Base-by-base conservation (phyloP, 1,139 yeast species). In the Yamadazyma siamensis region DNA sequence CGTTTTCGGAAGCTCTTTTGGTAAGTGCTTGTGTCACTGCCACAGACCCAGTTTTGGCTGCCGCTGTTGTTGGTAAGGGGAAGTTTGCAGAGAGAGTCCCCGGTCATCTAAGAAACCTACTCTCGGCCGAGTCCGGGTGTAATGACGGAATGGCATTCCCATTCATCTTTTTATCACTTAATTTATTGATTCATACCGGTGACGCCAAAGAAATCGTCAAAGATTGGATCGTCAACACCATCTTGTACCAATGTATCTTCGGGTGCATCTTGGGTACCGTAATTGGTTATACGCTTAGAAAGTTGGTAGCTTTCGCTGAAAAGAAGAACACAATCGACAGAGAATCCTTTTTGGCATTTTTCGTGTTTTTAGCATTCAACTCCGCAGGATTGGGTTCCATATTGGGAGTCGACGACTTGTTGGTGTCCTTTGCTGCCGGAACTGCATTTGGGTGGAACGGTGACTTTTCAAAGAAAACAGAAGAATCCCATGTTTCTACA, bases 81-180 rank as follows among this genome's bases (percentile, higher is more conserved):
- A 88, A 89, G 50, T 91, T 91, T 56, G 96, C 98, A n/a, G 80
- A 77, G 52, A 75, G 96, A 41, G 97, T 91, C 10, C 98, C 98
- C 0, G 97, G 97, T 5, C 97, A 91, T 60, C 73, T 91, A 57
- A 71, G 98, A 54, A 89, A 91, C 50, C 61, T 91, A 30, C 62
- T 91, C 25, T 77, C 94, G 18, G 96, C 97, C 0, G 98, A 91
- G 53, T 87, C 96, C 0, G 97, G 95, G 7, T 89, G 96, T 59
- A 91, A 91, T 57, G 98, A 91, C 52, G 98, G 98, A 33, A 85
- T 91, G 94, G 97, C 98, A 0, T 89, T 88, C 54, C 98, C 98
- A 1, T 91, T 91, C 52, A 86, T 88, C 25, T 88, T 71, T 47
- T 61, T 89, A 30, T 80, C 95, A 1, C 55, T 88, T 33, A 72